Base-by-base conservation (phyloP, 441 rosid genomes). In the Corymbia calophylla region DNA sequence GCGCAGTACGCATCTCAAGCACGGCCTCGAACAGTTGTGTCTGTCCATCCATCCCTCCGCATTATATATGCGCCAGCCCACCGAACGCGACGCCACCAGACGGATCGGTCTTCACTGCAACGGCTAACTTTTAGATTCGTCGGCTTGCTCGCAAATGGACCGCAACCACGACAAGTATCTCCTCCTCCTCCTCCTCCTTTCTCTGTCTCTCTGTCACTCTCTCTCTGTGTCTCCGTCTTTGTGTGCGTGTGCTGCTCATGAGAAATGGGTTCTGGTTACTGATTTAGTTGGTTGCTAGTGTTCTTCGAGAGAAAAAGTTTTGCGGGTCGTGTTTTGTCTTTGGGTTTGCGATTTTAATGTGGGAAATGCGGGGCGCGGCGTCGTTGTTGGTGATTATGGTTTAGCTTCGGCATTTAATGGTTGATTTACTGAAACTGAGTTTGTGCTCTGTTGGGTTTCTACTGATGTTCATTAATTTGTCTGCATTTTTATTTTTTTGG, bases 81-180 rank as follows among this genome's bases (percentile, higher is more conserved):
- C 49, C 17, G n/a, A 29, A 6, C 17, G 84, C 51, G 10, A 77
- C 84, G 84, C 84, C 51, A 23, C 16, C 84, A 2, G 84, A 7
- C 51, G 84, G 27, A 77, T 23, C 84, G 84, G 14, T 77, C 84
- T 25, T 89, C 85, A 31, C 60, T 31, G 89, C 89, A 91, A 91
- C 92, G 93, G 91, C 91, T 92, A 92, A 39, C 91, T 94, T 88
- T 60, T 15, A 39, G 73, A 51, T 89, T 87, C 47, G 27, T 58
- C 12, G 53, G 73, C 77, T 53, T 88, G 51, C 66, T 87, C 88
- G 88, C 91, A 77, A 90, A 95, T 95, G 97, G 94, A 92, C 89
- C 92, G 93, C 91, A 91, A 88, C 88, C 92, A 90, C 39, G 92
- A 91, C 93, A 90, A 88, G 95, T 94, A 91, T 73, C 85, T 90